Percentiles rank a stretch among this genome's conserved stretches.
Evolutionary conservation across 768 basidiomycete genomes (phyloP).

Genomic region (Lactarius sp.): DNA sequence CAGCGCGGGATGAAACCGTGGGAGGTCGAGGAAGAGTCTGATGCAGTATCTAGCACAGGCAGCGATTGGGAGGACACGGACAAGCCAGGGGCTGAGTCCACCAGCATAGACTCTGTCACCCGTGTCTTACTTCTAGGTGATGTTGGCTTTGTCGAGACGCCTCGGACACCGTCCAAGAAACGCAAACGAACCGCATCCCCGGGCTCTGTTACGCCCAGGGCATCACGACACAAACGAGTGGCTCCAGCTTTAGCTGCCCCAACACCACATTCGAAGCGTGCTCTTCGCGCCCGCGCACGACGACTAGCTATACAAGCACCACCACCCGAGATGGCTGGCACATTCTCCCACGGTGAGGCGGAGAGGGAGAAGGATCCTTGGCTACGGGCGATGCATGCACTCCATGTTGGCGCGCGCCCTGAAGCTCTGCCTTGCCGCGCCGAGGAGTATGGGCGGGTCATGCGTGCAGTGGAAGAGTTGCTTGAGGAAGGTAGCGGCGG

Average conservation of each 20-base stretch:
- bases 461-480: constrained; percentile 64
- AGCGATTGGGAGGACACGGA: constrained; percentile 23
- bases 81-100: constrained; percentile 32
- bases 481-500: constrained; percentile 86
- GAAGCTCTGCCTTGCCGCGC: too few relatives aligned
- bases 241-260: constrained; percentile 33
- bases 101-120: constrained; percentile 34
- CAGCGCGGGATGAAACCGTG: constrained; percentile 9
- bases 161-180: constrained; percentile 52
- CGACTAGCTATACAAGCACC: constrained; percentile 32
- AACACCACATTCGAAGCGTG: constrained; percentile 28
- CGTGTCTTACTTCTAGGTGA: constrained; percentile 25
- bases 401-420: constrained; percentile 92
- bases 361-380: constrained; percentile 70
- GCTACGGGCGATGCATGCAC: constrained; percentile 80
- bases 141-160: constrained; percentile 25
- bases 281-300: constrained; percentile 23
- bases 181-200: constrained; percentile 38
- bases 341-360: constrained; percentile 36
- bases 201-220: constrained; percentile 20
- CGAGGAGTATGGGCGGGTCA: constrained; percentile 47
- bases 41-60: constrained; percentile 1
- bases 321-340: constrained; percentile 35
- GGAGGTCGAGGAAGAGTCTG: constrained; percentile 20
- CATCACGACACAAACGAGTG: constrained; percentile 23